phyloP scores from a whole-genome alignment of 129 eudicot species.

The Arctium minus region DNA sequence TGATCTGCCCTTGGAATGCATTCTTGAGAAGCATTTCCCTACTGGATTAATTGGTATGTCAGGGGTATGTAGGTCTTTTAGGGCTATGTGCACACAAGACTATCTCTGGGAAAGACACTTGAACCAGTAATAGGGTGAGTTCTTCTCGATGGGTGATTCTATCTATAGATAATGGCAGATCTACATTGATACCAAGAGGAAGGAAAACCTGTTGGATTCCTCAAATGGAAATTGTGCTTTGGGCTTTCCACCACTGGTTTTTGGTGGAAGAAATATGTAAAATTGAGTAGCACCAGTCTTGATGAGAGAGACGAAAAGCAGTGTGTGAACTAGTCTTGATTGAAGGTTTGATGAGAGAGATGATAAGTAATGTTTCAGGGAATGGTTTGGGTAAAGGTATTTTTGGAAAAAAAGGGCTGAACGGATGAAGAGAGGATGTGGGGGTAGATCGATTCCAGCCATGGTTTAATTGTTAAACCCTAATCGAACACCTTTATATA shows the following conservation, averaged over 20 bases:
- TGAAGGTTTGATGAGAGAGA: background rate
- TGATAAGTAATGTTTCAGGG: background rate
- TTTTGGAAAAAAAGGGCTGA: background rate
- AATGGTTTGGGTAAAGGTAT: background rate
- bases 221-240: constrained; percentile 32
- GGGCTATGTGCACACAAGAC: constrained; percentile 64
- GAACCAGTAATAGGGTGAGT: constrained; percentile 64
- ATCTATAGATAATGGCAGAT: constrained; percentile 60
- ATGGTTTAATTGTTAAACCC: background rate
- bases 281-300: background rate
- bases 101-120: constrained; percentile 71
- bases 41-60: constrained; percentile 48
- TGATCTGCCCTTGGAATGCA: constrained; percentile 75
- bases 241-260: constrained; percentile 24
- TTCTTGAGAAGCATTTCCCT: constrained; percentile 77
- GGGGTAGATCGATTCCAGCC: background rate
- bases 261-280: constrained; percentile 28
- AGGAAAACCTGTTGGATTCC: constrained; percentile 20
- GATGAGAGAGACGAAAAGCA: background rate
- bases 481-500: background rate
- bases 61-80: constrained; percentile 55
- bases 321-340: background rate
- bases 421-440: background rate
- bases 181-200: constrained; percentile 32
- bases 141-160: constrained; percentile 50